A percentile compares a stretch with the other conserved stretches of the same genome.
These are phyloP conservation scores for Coprinellus micaceus DNA, from an alignment of 768 basidiomycete genomes.

Conservation along the genomic window DNA sequence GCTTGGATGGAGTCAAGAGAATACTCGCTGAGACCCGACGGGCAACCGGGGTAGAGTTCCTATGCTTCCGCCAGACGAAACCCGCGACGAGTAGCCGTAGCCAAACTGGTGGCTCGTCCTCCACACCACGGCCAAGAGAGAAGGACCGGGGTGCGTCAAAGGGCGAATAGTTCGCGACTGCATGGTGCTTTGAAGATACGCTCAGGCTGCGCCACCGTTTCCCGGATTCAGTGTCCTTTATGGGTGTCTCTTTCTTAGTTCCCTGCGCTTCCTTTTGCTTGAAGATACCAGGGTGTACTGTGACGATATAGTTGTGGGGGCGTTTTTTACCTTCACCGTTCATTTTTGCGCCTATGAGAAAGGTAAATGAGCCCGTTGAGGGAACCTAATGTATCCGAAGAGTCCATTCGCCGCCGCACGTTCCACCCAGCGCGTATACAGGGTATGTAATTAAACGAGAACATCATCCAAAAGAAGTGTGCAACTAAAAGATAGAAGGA, in stretches of 20 bases:
- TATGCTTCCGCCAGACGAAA: constrained; percentile 85
- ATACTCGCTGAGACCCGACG: constrained; percentile 83
- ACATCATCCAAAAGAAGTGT: too few relatives aligned
- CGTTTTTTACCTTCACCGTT: too few relatives aligned
- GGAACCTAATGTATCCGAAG: too few relatives aligned
- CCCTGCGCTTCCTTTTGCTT: not conserved
- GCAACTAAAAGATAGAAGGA: too few relatives aligned
- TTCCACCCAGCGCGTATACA: too few relatives aligned
- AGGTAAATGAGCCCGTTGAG: too few relatives aligned
- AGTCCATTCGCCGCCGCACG: too few relatives aligned
- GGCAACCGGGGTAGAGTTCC: constrained; percentile 90
- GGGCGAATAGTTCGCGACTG: constrained; percentile 9
- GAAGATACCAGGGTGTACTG: not conserved
- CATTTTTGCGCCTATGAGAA: too few relatives aligned
- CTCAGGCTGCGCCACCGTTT: not conserved
- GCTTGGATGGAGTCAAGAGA: constrained; percentile 89
- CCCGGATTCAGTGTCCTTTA: too few relatives aligned
- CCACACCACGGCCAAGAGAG: constrained; percentile 21
- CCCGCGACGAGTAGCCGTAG: constrained; percentile 24
- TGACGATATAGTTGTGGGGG: too few relatives aligned
- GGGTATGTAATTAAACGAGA: too few relatives aligned
- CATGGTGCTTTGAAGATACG: not conserved
- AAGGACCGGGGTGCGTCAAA: constrained; percentile 22
- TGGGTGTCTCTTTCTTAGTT: too few relatives aligned
- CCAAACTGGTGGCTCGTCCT: constrained; percentile 8